phyloP scores from a whole-genome alignment of 163 green algal genomes.

The Coccomyxa subellipsoidea region DNA sequence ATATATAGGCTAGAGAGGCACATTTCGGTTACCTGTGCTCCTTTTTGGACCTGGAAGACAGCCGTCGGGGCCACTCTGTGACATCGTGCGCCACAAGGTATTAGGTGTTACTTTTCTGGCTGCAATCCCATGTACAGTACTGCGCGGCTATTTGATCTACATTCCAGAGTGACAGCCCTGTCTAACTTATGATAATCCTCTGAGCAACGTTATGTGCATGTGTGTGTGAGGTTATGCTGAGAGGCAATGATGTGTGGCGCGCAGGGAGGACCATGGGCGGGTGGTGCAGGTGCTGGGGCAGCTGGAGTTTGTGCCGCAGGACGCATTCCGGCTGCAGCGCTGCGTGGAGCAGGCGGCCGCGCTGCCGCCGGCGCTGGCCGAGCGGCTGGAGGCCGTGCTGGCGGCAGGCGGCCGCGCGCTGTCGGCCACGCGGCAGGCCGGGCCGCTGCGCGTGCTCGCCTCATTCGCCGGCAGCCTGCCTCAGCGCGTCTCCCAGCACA shows the following conservation, averaged over 20 bases:
- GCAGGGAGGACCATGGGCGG: slow-evolving; percentile 21
- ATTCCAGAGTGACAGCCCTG: too few species aligned
- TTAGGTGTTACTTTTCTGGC: too few species aligned
- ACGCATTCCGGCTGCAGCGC: slow-evolving; percentile 49
- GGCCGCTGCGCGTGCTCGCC: slow-evolving; percentile 47
- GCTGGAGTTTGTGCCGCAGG: slow-evolving; percentile 64
- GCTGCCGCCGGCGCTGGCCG: slow-evolving; percentile 53
- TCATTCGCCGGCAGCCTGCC: slow-evolving; percentile 56
- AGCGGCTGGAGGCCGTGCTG: slow-evolving; percentile 43
- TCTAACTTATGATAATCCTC: too few species aligned
- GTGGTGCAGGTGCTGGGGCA: slow-evolving; percentile 52
- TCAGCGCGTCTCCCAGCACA: slow-evolving; percentile 34
- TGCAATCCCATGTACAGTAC: too few species aligned
- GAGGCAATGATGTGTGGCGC: slow-evolving; percentile 11
- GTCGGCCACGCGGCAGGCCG: slow-evolving; percentile 18
- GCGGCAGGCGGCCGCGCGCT: slow-evolving; percentile 27
- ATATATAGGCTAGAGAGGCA: too few species aligned
- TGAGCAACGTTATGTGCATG: too few species aligned
- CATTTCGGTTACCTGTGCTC: too few species aligned
- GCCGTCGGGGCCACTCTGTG: too few species aligned
- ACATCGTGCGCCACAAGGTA: too few species aligned
- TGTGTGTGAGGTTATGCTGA: background rate
- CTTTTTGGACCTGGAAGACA: too few species aligned
- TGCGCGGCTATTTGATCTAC: too few species aligned
- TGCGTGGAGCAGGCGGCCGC: slow-evolving; percentile 36